Evolutionary conservation across 2,329 filamentous ascomycete genomes (phyloP).

Genomic region (Cryphonectria parasitica): DNA sequence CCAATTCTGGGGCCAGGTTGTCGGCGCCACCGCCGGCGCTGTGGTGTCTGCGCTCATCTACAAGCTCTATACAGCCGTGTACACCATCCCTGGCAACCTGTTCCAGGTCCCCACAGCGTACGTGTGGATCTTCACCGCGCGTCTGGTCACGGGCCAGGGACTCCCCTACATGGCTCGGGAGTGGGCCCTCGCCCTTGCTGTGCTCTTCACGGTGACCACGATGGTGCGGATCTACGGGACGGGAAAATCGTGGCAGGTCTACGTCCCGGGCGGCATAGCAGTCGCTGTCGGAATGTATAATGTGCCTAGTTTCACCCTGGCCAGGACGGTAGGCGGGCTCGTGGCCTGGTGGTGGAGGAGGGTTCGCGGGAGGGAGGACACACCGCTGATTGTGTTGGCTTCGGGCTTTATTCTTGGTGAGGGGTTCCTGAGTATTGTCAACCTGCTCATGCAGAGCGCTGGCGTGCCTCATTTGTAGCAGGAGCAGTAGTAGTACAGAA

Average conservation of each 20-base stretch:
- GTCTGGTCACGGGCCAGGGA: conserved; percentile 88
- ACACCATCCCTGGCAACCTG: conserved; percentile 82
- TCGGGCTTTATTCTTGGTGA: conserved; percentile 90
- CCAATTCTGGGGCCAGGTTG: conserved; percentile 95
- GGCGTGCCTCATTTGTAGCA: conserved; percentile 71
- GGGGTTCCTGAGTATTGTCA: conserved; percentile 89
- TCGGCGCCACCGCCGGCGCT: conserved; percentile 85
- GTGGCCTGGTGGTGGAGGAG: conserved; percentile 77
- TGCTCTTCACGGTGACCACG: conserved; percentile 74
- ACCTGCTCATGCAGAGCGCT: conserved; percentile 78
- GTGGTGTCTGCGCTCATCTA: conserved; percentile 87
- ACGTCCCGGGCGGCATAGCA: conserved; percentile 89
- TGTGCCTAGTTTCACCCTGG: conserved; percentile 91
- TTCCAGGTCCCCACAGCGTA: conserved; percentile 91
- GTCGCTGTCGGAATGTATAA: conserved; percentile 78
- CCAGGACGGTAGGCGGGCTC: conserved; percentile 78
- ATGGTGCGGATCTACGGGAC: conserved; percentile 65
- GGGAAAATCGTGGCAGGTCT: conserved; percentile 68
- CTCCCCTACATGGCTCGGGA: conserved; percentile 82
- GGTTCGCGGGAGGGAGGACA: conserved; percentile 59
- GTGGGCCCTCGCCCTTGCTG: conserved; percentile 75
- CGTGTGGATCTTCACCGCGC: conserved; percentile 96
- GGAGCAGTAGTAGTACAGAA: background rate
- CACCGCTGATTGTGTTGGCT: conserved; percentile 86
- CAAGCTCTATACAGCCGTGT: conserved; percentile 83